Evolutionary conservation across 228 moss, liverwort and hornwort species (phyloP), one percentile per base, ranked within the genome.

Genomic region (Sphagnum fallax): DNA sequence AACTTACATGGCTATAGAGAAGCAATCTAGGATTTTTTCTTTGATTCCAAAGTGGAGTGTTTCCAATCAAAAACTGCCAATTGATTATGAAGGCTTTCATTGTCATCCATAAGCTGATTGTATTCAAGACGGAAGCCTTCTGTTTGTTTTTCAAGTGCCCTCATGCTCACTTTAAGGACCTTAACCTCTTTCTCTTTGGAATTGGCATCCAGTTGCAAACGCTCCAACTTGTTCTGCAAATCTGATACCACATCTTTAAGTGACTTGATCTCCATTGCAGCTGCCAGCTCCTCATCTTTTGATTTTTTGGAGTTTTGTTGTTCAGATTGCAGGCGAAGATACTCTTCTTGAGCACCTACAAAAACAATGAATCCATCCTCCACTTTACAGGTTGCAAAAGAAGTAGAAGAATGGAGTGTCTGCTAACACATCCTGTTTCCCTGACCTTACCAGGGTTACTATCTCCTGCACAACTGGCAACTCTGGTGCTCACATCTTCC

Each of bases 121-220:
- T 86, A 86, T 71, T 86, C 83, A 48, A 74, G 74, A 48, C 71
- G 82, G 55, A 86, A 86, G 4, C 83, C 86, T 62, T 52, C 72
- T 0, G 80, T 73, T 55, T 83, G 86, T 50, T 83, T 86, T 67
- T 83, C 73, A 8, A 86, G 80, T 4, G 78, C 83, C 71, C 75
- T 82, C 58, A 80, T 48, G 70, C 76, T 86, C 4, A 70, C 74
- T 14, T 70, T 76, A 15, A 53, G 69, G 63, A 73, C 72, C 74
- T 76, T 82, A 14, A 78, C 75, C 67, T 86, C 83, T 50, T 76
- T 86, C 77, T 80, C 78, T 59, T 83, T 86, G 0, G 74, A 75
- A 67, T 80, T 82, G 4, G 16, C 59, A 32, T 80, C 80, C 59
- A 74, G 78, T 63, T 80, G 86, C 47, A 70, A 63, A 65, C 74